Percentiles rank a stretch among this genome's conserved stretches.
Conservation (phyloP, 1,139 yeast genomes). For the Nakaseomyces glabratus region DNA sequence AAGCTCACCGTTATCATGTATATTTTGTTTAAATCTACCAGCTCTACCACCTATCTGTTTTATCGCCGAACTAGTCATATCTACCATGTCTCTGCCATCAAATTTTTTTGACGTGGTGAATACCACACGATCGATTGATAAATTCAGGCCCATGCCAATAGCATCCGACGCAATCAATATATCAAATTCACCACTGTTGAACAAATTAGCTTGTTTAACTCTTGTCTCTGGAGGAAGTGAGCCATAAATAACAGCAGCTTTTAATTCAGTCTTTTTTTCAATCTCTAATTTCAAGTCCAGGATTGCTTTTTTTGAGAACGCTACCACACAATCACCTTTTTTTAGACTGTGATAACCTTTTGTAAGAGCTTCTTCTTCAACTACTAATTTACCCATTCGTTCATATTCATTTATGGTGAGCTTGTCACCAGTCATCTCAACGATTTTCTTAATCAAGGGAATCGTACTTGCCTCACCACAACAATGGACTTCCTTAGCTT, state of each 20-base stretch:
- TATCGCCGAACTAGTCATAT: slow-evolving; percentile 53
- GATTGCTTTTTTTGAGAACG: slow-evolving; percentile 69
- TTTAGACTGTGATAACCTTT: slow-evolving; percentile 34
- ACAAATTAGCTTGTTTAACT: slow-evolving; percentile 68
- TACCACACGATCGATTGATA: slow-evolving; percentile 70
- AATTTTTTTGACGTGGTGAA: slow-evolving; percentile 63
- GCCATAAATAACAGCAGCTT: slow-evolving; percentile 89
- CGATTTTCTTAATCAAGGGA: slow-evolving; percentile 50
- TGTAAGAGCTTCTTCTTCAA: slow-evolving; percentile 38
- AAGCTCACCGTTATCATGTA: slow-evolving; percentile 13
- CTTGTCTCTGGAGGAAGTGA: slow-evolving; percentile 95
- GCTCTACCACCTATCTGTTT: slow-evolving; percentile 97
- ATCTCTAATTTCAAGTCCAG: slow-evolving; percentile 55
- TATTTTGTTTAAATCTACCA: slow-evolving; percentile 53
- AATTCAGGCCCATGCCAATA: slow-evolving; percentile 91
- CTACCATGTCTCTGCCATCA: slow-evolving; percentile 48
- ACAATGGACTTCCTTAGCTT: slow-evolving; percentile 76
- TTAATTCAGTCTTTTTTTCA: slow-evolving; percentile 50
- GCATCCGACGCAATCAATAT: slow-evolving; percentile 92
- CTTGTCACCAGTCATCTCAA: slow-evolving; percentile 68
- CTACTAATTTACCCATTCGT: slow-evolving; percentile 63
- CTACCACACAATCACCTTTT: slow-evolving; percentile 83
- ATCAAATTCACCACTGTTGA: slow-evolving; percentile 69
- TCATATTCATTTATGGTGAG: slow-evolving; percentile 58
- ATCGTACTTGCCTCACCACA: slow-evolving; percentile 91